Percentiles rank a stretch among this genome's conserved stretches.
These are phyloP conservation scores for Thermomyces lanuginosus DNA, from an alignment of 2,329 filamentous ascomycete genomes.

Conservation along the genomic window DNA sequence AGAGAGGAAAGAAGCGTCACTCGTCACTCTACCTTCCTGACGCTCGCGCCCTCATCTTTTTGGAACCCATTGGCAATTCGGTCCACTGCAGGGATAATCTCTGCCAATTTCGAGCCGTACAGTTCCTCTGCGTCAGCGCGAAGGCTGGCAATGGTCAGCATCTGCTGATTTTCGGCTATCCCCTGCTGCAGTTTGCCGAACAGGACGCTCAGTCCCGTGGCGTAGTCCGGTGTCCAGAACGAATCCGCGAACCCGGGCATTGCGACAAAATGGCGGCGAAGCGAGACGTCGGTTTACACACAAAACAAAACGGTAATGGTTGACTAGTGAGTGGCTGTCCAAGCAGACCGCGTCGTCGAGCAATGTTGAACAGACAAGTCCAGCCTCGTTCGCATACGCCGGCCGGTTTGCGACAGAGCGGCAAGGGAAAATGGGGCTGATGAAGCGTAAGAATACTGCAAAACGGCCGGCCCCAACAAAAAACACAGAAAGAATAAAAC, in stretches of 20 bases:
- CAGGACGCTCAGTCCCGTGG: slow-evolving; percentile 82
- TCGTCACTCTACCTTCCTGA: slow-evolving; percentile 57
- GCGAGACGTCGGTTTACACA: too few species aligned
- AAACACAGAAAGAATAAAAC: too few species aligned
- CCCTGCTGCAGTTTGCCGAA: slow-evolving; percentile 96
- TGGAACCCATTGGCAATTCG: slow-evolving; percentile 69
- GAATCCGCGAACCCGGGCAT: slow-evolving; percentile 89
- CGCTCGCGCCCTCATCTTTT: slow-evolving; percentile 86
- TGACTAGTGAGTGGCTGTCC: too few species aligned
- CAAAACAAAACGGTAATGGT: too few species aligned
- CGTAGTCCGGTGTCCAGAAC: slow-evolving; percentile 97
- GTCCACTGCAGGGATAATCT: slow-evolving; percentile 70
- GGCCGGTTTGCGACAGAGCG: too few species aligned
- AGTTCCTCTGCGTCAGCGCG: slow-evolving; percentile 88
- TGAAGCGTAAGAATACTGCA: too few species aligned
- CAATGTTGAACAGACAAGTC: too few species aligned
- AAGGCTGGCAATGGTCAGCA: slow-evolving; percentile 80
- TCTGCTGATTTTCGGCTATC: slow-evolving; percentile 83
- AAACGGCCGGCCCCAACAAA: too few species aligned
- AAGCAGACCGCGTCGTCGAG: too few species aligned
- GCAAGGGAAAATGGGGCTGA: too few species aligned
- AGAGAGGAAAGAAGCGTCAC: not conserved
- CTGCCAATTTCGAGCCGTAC: slow-evolving; percentile 64
- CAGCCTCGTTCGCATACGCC: too few species aligned
- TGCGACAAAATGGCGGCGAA: slow-evolving; percentile 17